These are phyloP conservation scores for Dendrostoma leiphaemia DNA, from an alignment of 2,329 filamentous ascomycete species.

Conservation along the genomic window DNA sequence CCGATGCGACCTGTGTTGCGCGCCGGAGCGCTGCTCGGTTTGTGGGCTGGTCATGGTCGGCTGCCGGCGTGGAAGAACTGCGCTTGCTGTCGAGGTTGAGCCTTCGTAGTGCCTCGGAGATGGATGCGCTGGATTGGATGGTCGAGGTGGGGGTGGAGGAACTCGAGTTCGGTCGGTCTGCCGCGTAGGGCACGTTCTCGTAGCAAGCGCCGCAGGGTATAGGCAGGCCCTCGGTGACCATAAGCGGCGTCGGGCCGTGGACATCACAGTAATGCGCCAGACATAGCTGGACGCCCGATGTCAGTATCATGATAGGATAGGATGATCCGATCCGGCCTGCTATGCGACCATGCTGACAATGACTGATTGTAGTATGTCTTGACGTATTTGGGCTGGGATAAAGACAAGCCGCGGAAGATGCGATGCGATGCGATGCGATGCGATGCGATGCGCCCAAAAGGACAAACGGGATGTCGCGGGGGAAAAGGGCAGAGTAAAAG, in stretches of 20 bases:
- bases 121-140: constrained; percentile 29
- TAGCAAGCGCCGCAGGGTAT: constrained; percentile 60
- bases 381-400: too few relatives aligned
- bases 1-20: constrained; percentile 27
- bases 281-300: constrained; percentile 55
- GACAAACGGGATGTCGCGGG: too few relatives aligned
- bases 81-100: constrained; percentile 41
- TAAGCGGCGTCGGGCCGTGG: constrained; percentile 66
- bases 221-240: constrained; percentile 67
- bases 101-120: constrained; percentile 47
- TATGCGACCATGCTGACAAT: constrained; percentile 4
- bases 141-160: constrained; percentile 33
- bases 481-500: background rate
- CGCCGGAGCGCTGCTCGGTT: constrained; percentile 42
- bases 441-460: too few relatives aligned
- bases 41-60: constrained; percentile 43
- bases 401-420: background rate
- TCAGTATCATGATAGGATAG: constrained; percentile 33
- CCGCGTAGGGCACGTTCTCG: constrained; percentile 37
- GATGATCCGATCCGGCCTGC: background rate
- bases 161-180: constrained; percentile 40
- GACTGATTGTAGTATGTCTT: background rate
- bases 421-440: too few relatives aligned
- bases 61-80: constrained; percentile 41
- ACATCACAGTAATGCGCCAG: constrained; percentile 70